These are phyloP conservation scores for Cladophialophora psammophila DNA, from an alignment of 2,329 filamentous ascomycete genomes.

Conservation along the genomic window DNA sequence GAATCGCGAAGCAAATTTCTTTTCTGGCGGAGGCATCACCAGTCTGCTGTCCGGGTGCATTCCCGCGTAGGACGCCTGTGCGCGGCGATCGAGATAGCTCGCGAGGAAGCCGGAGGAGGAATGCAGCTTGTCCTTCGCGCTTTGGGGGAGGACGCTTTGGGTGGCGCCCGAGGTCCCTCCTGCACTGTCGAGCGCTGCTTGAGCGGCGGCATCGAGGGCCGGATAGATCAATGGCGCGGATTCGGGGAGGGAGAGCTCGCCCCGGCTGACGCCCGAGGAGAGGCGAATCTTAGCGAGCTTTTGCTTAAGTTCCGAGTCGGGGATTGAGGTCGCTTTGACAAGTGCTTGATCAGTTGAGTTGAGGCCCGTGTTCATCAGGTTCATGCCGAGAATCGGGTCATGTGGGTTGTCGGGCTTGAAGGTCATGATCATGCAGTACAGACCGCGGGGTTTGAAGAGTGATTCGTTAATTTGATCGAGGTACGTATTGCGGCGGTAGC, in stretches of 20 bases:
- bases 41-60: slow-evolving; percentile 54
- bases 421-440: slow-evolving; percentile 64
- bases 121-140: slow-evolving; percentile 37
- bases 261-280: slow-evolving; percentile 40
- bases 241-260: slow-evolving; percentile 53
- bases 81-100: slow-evolving; percentile 59
- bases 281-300: slow-evolving; percentile 32
- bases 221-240: slow-evolving; percentile 60
- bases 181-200: not conserved
- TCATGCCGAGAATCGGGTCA: slow-evolving; percentile 35
- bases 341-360: slow-evolving; percentile 37
- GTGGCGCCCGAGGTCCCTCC: slow-evolving; percentile 7
- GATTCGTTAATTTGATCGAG: slow-evolving; percentile 64
- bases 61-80: slow-evolving; percentile 51
- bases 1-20: slow-evolving; percentile 56
- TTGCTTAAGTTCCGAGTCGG: slow-evolving; percentile 22
- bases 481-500: slow-evolving; percentile 58
- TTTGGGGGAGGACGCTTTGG: slow-evolving; percentile 4
- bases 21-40: slow-evolving; percentile 42
- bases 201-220: slow-evolving; percentile 38
- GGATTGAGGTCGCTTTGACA: slow-evolving; percentile 43
- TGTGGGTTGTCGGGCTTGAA: slow-evolving; percentile 54
- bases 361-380: slow-evolving; percentile 45
- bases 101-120: slow-evolving; percentile 48
- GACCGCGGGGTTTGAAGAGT: slow-evolving; percentile 64